Conservation (phyloP, 257 asterid species). For the Solanum chmielewskii region DNA sequence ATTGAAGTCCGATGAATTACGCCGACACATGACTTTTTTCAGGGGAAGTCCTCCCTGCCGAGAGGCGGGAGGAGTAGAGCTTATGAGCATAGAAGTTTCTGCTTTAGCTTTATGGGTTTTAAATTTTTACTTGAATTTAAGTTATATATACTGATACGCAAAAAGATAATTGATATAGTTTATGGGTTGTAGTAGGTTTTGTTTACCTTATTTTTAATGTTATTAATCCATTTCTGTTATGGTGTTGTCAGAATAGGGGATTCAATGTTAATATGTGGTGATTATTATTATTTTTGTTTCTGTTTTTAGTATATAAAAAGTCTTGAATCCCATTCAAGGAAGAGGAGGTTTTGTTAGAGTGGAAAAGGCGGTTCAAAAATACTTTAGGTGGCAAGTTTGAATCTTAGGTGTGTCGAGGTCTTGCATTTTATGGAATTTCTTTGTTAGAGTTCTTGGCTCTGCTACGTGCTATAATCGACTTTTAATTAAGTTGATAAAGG, state of each 20-base stretch:
- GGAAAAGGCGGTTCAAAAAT: neutral
- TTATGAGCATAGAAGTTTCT: neutral
- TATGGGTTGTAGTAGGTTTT: neutral
- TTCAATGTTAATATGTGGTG: neutral
- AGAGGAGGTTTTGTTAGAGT: neutral
- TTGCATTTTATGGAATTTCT: neutral
- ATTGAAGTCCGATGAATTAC: rapidly evolving
- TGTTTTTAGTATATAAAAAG: neutral
- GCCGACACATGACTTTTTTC: rapidly evolving
- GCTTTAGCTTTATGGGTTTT: neutral
- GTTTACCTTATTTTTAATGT: neutral
- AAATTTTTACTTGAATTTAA: neutral
- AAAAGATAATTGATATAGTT: neutral
- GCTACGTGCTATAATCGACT: too few species aligned
- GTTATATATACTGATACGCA: neutral
- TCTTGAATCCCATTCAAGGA: neutral
- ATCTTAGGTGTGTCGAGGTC: neutral
- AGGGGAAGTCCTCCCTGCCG: neutral
- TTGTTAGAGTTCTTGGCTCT: neutral
- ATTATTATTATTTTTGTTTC: too few species aligned
- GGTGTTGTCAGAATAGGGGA: neutral
- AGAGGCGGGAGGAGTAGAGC: neutral
- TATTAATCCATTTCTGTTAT: neutral
- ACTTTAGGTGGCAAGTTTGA: neutral
- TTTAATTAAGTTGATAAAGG: neutral